Percentiles rank a stretch among this genome's conserved stretches.
These are phyloP conservation scores for Ruellia speciosa DNA, from an alignment of 305 asterid genomes.

Conservation along the genomic window DNA sequence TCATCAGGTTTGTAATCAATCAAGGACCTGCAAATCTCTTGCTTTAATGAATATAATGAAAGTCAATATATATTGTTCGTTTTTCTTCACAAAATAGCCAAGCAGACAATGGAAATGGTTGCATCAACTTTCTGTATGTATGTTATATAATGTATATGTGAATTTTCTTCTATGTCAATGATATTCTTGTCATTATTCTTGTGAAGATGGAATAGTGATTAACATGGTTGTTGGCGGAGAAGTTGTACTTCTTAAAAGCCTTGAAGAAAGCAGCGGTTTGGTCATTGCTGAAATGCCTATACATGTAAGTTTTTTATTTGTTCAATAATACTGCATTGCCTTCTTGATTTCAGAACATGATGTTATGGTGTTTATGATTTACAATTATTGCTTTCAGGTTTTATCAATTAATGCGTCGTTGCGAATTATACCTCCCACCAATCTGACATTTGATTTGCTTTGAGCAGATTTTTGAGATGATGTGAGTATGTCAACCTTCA, in stretches of 20 bases:
- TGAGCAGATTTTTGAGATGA: conserved; percentile 78
- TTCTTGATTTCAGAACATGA: neutral
- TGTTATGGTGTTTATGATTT: neutral
- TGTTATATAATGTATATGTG: conserved; percentile 5
- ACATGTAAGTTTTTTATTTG: conserved; percentile 44
- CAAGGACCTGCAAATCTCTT: neutral
- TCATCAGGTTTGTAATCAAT: conserved; percentile 57
- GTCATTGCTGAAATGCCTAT: conserved; percentile 89
- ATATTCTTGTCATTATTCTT: conserved; percentile 13
- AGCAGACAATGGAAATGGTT: conserved; percentile 8
- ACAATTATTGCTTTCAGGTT: conserved; percentile 17
- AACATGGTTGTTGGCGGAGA: conserved; percentile 97
- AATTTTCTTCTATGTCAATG: conserved; percentile 13
- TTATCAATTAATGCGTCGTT: conserved; percentile 11
- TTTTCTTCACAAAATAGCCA: conserved; percentile 9
- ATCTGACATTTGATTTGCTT: conserved; percentile 14
- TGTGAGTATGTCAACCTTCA: conserved; percentile 36
- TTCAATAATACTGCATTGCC: conserved; percentile 4
- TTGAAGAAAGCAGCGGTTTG: conserved; percentile 81
- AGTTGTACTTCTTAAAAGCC: conserved; percentile 67
- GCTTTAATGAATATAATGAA: neutral
- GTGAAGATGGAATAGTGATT: conserved; percentile 78
- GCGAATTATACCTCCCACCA: neutral
- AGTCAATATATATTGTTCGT: neutral
- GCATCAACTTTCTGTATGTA: conserved; percentile 9